Evolutionary conservation across 2,329 filamentous ascomycete genomes (phyloP).

Genomic region (Pseudogymnoascus sp.): DNA sequence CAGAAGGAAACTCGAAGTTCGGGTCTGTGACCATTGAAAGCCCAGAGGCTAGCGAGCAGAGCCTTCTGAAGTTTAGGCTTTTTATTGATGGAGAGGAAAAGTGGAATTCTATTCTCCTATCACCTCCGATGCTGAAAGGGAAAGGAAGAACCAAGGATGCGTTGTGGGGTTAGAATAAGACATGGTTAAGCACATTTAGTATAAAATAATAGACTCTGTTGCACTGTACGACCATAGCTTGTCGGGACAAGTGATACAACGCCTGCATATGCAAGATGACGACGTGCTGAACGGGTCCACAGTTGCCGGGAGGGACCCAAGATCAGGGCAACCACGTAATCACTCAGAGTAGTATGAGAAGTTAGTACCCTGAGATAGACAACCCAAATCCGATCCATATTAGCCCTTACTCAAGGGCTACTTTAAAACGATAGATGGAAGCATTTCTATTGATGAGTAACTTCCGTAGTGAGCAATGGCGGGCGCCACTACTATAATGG

Average conservation of each 20-base stretch:
- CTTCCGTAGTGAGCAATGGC: no score
- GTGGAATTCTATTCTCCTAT: conserved; percentile 59
- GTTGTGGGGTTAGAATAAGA: conserved; percentile 23
- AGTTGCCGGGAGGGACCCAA: background rate
- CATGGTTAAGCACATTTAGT: background rate
- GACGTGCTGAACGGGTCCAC: background rate
- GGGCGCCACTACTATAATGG: no score
- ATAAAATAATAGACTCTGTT: background rate
- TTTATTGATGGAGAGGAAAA: conserved; percentile 74
- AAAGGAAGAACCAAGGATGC: conserved; percentile 24
- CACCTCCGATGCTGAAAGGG: conserved; percentile 33
- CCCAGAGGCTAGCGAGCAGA: conserved; percentile 56
- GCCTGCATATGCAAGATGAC: background rate
- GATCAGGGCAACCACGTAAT: background rate
- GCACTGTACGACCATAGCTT: background rate
- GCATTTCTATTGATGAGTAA: no score
- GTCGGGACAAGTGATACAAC: background rate
- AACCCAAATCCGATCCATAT: no score
- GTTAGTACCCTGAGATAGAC: background rate
- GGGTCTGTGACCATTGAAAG: conserved; percentile 73
- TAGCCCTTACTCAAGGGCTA: no score
- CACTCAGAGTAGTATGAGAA: background rate
- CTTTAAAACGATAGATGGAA: no score
- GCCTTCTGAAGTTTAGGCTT: conserved; percentile 69
- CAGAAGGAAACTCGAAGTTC: conserved; percentile 83